These are phyloP conservation scores for Globisporangium spinosum DNA, from an alignment of 352 stramenopile genomes.

Conservation along the genomic window DNA sequence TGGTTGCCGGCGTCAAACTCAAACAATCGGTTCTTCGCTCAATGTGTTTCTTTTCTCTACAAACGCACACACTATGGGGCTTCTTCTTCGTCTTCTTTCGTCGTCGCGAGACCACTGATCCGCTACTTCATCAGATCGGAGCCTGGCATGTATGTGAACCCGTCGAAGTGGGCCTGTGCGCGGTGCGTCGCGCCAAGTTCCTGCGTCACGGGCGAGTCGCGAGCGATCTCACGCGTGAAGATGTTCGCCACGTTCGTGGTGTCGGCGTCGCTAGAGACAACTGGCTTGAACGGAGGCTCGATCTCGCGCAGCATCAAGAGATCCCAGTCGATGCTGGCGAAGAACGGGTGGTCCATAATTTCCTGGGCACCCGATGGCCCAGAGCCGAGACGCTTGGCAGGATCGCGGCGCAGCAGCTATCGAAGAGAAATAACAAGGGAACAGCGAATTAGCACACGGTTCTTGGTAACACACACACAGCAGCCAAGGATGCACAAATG, in stretches of 20 bases:
- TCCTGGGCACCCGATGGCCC: slow-evolving; percentile 81
- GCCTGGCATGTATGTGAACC: slow-evolving; percentile 91
- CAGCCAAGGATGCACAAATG: not conserved
- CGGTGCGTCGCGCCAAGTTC: slow-evolving; percentile 79
- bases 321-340: slow-evolving; percentile 85
- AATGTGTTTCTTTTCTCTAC: not conserved
- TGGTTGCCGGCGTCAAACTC: slow-evolving; percentile 2
- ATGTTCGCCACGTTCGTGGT: slow-evolving; percentile 87
- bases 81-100: not conserved
- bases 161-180: slow-evolving; percentile 89
- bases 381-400: slow-evolving; percentile 77
- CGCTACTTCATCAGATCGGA: slow-evolving; percentile 41
- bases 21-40: slow-evolving; percentile 6
- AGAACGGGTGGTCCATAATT: slow-evolving; percentile 89
- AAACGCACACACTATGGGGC: slow-evolving; percentile 6
- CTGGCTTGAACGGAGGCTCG: slow-evolving; percentile 85
- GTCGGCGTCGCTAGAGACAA: slow-evolving; percentile 79
- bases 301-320: slow-evolving; percentile 75
- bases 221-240: slow-evolving; percentile 80
- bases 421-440: not conserved
- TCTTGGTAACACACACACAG: not conserved
- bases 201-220: slow-evolving; percentile 86
- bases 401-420: slow-evolving; percentile 77
- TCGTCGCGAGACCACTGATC: not conserved
- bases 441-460: not conserved